phyloP scores from a whole-genome alignment of 345 rosid genomes.

The Theobroma cacao region DNA sequence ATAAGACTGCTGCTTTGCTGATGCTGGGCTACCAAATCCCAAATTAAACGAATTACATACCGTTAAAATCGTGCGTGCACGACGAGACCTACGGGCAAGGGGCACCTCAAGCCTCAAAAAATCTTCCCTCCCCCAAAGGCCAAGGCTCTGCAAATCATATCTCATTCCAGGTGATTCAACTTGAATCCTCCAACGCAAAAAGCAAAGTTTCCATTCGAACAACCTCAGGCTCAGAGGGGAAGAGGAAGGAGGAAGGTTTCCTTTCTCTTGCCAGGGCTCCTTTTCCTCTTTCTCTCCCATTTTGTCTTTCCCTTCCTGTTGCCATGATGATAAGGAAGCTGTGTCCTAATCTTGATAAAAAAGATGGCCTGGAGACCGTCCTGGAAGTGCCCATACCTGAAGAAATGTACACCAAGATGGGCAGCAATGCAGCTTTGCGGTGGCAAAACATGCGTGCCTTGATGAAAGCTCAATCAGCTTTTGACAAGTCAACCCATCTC shows the following conservation, averaged over 20 bases:
- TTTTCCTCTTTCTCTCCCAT: conserved; percentile 13
- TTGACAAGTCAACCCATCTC: conserved; percentile 41
- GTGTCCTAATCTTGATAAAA: conserved; percentile 62
- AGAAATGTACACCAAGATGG: conserved; percentile 71
- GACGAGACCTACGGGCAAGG: conserved; percentile 5
- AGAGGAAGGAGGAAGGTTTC: conserved; percentile 25
- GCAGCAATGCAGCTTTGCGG: conserved; percentile 50
- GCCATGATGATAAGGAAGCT: conserved; percentile 45
- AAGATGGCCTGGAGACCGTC: conserved; percentile 63
- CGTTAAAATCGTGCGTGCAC: background rate
- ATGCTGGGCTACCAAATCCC: background rate
- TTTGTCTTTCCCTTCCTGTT: background rate
- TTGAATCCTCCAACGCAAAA: background rate
- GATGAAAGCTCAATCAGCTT: conserved; percentile 56
- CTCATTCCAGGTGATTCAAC: background rate
- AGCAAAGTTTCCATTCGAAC: background rate
- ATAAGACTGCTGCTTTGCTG: background rate
- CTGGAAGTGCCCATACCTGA: conserved; percentile 77
- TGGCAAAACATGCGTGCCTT: conserved; percentile 79
- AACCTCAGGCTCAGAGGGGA: background rate
- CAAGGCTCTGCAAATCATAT: background rate
- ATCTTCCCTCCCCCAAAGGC: background rate
- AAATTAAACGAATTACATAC: background rate
- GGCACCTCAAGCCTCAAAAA: background rate
- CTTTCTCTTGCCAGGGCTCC: background rate